Evolutionary conservation across 495 filamentous ascomycete genomes (phyloP).

Genomic region (Aspergillus bertholletiae): DNA sequence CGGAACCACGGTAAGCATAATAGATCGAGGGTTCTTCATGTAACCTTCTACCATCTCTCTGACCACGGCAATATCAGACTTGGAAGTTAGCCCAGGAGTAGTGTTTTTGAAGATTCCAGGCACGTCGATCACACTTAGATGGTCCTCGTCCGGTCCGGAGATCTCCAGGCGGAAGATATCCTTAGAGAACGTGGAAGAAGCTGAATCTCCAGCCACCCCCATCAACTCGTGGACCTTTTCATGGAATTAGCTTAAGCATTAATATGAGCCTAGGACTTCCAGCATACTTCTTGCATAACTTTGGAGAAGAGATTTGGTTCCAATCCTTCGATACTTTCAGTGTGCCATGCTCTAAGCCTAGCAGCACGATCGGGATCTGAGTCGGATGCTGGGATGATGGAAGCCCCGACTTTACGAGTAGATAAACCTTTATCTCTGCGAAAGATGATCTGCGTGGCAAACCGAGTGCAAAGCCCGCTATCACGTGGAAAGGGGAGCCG

Average conservation of each 20-base stretch:
- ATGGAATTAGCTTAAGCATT: too few species aligned
- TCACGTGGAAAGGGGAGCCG: conserved; percentile 39
- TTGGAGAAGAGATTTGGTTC: conserved; percentile 10
- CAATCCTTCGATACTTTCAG: conserved; percentile 1
- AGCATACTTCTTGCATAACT: conserved; percentile 23
- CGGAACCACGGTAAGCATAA: conserved; percentile 59
- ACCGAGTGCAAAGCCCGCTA: conserved; percentile 42
- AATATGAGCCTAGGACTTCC: not conserved
- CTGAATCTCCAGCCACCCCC: conserved; percentile 17
- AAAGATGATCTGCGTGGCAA: conserved; percentile 48
- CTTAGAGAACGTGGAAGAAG: conserved; percentile 44
- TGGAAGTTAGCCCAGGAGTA: conserved; percentile 44
- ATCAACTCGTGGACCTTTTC: conserved; percentile 19
- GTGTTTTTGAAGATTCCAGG: conserved; percentile 61
- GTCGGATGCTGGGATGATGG: conserved; percentile 24
- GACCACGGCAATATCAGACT: conserved; percentile 46
- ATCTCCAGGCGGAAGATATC: conserved; percentile 60
- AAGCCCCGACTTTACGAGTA: conserved; percentile 14
- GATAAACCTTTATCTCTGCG: conserved; percentile 24
- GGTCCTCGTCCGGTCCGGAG: conserved; percentile 49
- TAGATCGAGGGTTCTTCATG: conserved; percentile 49
- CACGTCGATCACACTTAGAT: conserved; percentile 61
- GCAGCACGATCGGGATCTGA: conserved; percentile 13
- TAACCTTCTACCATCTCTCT: conserved; percentile 52
- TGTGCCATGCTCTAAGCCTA: conserved; percentile 21